phyloP scores from a whole-genome alignment of 1,139 yeast species.

The Martiniozyma asiatica region DNA sequence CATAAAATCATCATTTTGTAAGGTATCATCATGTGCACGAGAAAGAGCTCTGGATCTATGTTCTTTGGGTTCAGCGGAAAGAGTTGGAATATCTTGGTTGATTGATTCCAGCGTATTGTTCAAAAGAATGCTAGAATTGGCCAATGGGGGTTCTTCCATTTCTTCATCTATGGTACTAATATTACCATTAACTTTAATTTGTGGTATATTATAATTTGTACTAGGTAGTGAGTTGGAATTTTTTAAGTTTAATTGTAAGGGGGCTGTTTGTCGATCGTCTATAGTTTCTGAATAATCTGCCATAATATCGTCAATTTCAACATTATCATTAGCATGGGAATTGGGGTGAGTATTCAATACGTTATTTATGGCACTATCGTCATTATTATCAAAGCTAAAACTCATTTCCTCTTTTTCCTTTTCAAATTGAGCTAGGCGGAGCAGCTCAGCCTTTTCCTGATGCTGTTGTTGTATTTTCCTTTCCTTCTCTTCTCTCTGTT shows the following conservation, averaged over 20 bases:
- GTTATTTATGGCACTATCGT: too few species aligned
- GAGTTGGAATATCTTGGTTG: too few species aligned
- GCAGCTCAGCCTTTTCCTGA: slow-evolving; percentile 2
- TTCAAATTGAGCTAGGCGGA: not conserved
- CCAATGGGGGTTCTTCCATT: slow-evolving; percentile 4
- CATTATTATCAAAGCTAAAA: not conserved
- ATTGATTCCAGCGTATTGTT: slow-evolving; percentile 4
- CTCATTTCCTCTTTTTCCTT: slow-evolving; percentile 6
- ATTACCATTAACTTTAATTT: slow-evolving; percentile 2
- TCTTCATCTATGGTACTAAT: slow-evolving; percentile 7
- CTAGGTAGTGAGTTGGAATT: too few species aligned
- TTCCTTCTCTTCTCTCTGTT: slow-evolving; percentile 4
- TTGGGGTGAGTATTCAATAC: too few species aligned
- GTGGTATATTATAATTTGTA: not conserved
- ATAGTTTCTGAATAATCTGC: not conserved
- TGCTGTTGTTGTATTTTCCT: slow-evolving; percentile 4
- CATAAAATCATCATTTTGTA: slow-evolving; percentile 26
- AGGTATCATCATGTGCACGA: slow-evolving; percentile 15
- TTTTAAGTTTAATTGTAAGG: slow-evolving; percentile 2
- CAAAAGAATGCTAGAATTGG: slow-evolving; percentile 7
- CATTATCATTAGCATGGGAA: too few species aligned
- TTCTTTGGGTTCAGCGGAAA: too few species aligned
- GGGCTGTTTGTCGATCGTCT: slow-evolving; percentile 2
- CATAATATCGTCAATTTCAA: slow-evolving; percentile 4
- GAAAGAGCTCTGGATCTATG: slow-evolving; percentile 21